Evolutionary conservation across 805 yeast genomes (phyloP).

Genomic region (Wilhelminamyces savonicus): DNA sequence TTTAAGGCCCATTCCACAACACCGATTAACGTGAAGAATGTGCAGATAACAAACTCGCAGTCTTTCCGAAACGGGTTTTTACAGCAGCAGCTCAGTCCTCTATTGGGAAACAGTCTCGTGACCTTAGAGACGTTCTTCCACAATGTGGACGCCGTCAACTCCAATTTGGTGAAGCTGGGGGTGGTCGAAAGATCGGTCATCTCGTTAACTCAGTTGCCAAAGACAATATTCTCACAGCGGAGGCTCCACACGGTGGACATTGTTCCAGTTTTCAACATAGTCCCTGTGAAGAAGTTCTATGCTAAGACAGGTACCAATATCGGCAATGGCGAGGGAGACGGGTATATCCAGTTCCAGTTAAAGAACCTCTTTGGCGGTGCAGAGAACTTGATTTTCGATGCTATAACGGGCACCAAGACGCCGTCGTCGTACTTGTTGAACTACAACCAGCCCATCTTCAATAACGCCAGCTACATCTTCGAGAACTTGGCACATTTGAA

Average conservation of each 20-base stretch:
- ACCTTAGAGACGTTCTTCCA: constrained; percentile 36
- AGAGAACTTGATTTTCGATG: constrained; percentile 46
- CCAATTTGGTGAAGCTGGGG: constrained; percentile 37
- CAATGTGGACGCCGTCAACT: constrained; percentile 38
- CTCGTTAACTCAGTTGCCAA: constrained; percentile 21
- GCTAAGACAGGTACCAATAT: constrained; percentile 93
- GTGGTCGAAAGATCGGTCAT: constrained; percentile 38
- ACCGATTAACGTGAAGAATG: constrained; percentile 39
- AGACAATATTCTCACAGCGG: constrained; percentile 14
- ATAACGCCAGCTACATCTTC: constrained; percentile 32
- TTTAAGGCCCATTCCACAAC: constrained; percentile 24
- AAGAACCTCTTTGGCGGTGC: constrained; percentile 55
- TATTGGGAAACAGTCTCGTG: constrained; percentile 28
- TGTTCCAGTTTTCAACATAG: constrained; percentile 30
- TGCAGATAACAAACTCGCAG: constrained; percentile 44
- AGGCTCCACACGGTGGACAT: constrained; percentile 15
- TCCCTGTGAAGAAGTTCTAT: constrained; percentile 62
- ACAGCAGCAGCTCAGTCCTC: constrained; percentile 40
- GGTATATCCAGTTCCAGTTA: constrained; percentile 69
- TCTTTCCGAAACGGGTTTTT: constrained; percentile 42
- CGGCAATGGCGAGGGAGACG: constrained; percentile 97
- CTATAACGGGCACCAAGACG: constrained; percentile 44
- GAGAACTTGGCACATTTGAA: constrained; percentile 38
- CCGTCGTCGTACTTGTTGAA: constrained; percentile 44
- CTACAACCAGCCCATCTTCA: constrained; percentile 39